Percentiles rank a stretch among this genome's conserved stretches.
Conservation (phyloP, 164 flowering plant genomes). For the Santalum album region DNA sequence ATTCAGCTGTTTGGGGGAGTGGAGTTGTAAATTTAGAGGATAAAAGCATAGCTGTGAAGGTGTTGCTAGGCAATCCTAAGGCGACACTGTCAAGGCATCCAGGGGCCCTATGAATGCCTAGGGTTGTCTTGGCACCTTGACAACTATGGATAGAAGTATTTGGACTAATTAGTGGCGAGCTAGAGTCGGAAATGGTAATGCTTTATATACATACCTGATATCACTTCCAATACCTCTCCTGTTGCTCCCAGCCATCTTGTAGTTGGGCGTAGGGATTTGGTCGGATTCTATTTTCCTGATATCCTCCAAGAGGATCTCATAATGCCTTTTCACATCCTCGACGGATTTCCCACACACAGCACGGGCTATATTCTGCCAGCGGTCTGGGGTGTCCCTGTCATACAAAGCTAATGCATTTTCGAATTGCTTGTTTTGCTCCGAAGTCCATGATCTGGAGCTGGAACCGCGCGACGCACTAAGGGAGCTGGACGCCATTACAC, state of each 20-base stretch:
- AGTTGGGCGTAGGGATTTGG: conserved; percentile 33
- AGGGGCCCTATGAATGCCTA: no score
- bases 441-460: conserved; percentile 35
- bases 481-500: conserved; percentile 34
- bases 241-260: conserved; percentile 21
- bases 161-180: conserved; percentile 6
- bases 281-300: conserved; percentile 38
- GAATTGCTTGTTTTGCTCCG: conserved; percentile 44
- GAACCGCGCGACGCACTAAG: conserved; percentile 20
- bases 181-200: conserved; percentile 13
- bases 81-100: no score
- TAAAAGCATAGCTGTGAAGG: no score
- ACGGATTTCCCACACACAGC: conserved; percentile 42
- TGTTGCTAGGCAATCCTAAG: no score
- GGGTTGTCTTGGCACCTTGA: no score
- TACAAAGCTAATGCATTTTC: conserved; percentile 44
- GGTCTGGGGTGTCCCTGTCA: conserved; percentile 54
- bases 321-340: conserved; percentile 53
- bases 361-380: conserved; percentile 46
- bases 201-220: conserved; percentile 20
- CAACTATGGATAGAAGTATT: no score
- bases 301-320: conserved; percentile 39
- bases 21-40: no score
- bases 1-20: no score
- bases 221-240: conserved; percentile 15